A percentile compares a stretch with the other conserved stretches of the same genome.
Conservation (phyloP, 75 land plant genomes). For the Selaginella moellendorffii region DNA sequence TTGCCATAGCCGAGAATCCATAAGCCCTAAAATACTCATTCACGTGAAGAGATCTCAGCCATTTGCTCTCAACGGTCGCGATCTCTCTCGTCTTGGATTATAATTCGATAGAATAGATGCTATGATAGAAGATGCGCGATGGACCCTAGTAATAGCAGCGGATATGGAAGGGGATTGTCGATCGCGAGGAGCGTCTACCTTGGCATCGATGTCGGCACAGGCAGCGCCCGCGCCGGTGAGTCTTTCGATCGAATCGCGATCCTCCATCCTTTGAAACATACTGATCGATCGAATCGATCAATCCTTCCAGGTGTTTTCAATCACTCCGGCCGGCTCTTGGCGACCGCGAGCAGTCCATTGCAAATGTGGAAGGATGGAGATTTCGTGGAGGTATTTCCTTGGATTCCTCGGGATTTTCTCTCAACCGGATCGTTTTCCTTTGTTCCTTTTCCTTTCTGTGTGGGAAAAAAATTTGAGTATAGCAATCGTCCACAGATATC, state of each 20-base stretch:
- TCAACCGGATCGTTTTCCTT: too few relatives aligned
- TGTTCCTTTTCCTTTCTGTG: too few relatives aligned
- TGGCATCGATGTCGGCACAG: constrained; percentile 95
- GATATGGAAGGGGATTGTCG: background rate
- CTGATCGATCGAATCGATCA: background rate
- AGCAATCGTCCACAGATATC: constrained; percentile 98
- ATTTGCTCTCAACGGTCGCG: too few relatives aligned
- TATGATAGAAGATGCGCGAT: background rate
- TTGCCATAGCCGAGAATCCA: background rate
- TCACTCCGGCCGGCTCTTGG: constrained; percentile 53
- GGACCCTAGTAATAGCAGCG: background rate
- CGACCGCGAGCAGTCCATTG: constrained; percentile 73
- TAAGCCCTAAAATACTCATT: background rate
- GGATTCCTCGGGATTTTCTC: too few relatives aligned
- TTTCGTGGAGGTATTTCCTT: constrained; percentile 54
- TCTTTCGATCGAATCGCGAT: background rate
- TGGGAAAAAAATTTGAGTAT: too few relatives aligned
- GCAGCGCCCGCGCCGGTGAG: constrained; percentile 89
- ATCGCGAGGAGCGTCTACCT: constrained; percentile 23
- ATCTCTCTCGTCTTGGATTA: too few relatives aligned
- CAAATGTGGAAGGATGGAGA: constrained; percentile 95
- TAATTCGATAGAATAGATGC: too few relatives aligned
- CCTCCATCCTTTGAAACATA: too few relatives aligned
- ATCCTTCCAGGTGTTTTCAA: constrained; percentile 61
- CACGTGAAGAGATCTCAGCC: too few relatives aligned